These are phyloP conservation scores for Barbarea vulgaris DNA, from an alignment of 345 rosid genomes.

Conservation along the genomic window DNA sequence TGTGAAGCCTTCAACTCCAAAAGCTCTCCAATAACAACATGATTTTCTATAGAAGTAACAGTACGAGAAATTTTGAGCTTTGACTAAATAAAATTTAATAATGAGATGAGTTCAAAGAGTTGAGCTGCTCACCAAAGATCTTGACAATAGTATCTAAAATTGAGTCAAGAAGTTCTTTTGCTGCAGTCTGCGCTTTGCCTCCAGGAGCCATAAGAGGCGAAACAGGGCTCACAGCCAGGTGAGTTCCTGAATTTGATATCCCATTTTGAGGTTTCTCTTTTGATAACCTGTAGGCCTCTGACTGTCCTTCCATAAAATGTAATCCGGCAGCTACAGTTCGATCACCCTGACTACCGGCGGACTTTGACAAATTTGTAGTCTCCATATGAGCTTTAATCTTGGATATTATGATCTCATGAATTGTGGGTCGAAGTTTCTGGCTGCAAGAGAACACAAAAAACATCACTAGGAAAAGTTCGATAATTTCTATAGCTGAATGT, in stretches of 20 bases:
- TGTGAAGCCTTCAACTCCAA: slow-evolving; percentile 74
- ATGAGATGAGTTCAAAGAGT: slow-evolving; percentile 17
- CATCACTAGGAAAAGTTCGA: slow-evolving; percentile 6
- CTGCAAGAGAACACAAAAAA: slow-evolving; percentile 54
- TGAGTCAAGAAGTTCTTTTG: slow-evolving; percentile 91
- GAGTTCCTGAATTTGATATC: slow-evolving; percentile 60
- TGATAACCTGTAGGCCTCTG: slow-evolving; percentile 63
- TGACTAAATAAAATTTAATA: slow-evolving; percentile 11
- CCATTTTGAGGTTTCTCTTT: slow-evolving; percentile 88
- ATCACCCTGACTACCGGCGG: slow-evolving; percentile 52
- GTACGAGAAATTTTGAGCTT: slow-evolving; percentile 28
- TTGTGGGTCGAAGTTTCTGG: slow-evolving; percentile 89
- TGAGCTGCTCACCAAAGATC: slow-evolving; percentile 73
- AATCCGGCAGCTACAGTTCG: slow-evolving; percentile 49
- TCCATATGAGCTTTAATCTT: slow-evolving; percentile 81
- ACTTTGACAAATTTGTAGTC: slow-evolving; percentile 64
- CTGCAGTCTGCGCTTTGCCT: slow-evolving; percentile 92
- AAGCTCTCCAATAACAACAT: slow-evolving; percentile 90
- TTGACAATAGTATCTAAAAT: slow-evolving; percentile 76
- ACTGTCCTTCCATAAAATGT: slow-evolving; percentile 63
- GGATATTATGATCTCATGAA: slow-evolving; percentile 89
- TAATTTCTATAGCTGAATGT: not conserved
- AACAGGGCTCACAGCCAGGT: slow-evolving; percentile 93
- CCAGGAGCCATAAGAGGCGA: slow-evolving; percentile 94
- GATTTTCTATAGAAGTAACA: slow-evolving; percentile 66